Base-by-base conservation (phyloP, 192 early-diverging fungal genomes). In the Gonapodya sp. region DNA sequence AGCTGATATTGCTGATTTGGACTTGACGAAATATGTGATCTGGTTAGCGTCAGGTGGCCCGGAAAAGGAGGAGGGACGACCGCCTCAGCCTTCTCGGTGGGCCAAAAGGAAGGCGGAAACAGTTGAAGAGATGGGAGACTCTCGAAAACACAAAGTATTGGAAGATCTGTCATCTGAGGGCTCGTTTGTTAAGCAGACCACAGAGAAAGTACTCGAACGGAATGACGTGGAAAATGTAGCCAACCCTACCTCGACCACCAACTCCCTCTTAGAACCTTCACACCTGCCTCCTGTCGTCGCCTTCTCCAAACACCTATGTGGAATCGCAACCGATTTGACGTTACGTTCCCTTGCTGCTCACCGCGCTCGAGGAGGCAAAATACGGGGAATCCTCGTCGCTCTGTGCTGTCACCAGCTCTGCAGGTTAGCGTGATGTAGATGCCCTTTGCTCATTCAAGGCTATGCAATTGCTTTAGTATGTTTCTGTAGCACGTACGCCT, bases 381-480 rank as follows among this genome's bases (percentile, higher is more conserved):
- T 94, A 1, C 85, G 85, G 2, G 93, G 93, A 18, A 86, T 96
- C 31, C 84, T 94, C 31, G 95, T 97, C 80, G 95, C 96, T 18
- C 87, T 96, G 0, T 97, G 96, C 85, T 97, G 96, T 82, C 96
- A 96, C 85, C 94, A 95, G 73, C 78, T 91, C 14, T 95, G 94
- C 83, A 88, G 87, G 31, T 92, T 89, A 81, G 89, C 87, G 18
- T 89, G 31, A 36, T 95, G 37, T n/a, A n/a, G n/a, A n/a, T n/a
- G n/a, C n/a, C n/a, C n/a, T n/a, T n/a, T n/a, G n/a, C n/a, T n/a
- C n/a, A n/a, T n/a, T n/a, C n/a, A n/a, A n/a, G n/a, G n/a, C n/a
- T n/a, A n/a, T n/a, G n/a, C n/a, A n/a, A n/a, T n/a, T n/a, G 87
- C 89, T 34, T 86, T 89, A 36, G 91, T 95, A 89, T 92, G 88